Evolutionary conservation across 116 monocot genomes (phyloP), one percentile per base, ranked within the genome.

Genomic region (Iris pallida): DNA sequence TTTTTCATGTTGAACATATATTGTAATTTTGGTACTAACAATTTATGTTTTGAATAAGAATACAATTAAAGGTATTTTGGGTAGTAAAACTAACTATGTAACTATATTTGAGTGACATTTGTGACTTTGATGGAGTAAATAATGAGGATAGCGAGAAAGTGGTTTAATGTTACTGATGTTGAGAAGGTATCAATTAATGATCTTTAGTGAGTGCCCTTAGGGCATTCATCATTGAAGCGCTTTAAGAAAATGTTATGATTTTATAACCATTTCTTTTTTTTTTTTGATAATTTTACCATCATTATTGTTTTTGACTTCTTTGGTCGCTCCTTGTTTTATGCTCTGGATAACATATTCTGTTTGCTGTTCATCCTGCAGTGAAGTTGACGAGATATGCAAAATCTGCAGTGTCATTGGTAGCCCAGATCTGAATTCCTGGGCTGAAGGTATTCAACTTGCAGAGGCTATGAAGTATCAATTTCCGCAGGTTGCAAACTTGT

Each of bases 311-410:
- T n/a, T 15, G 14, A 61, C n/a, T n/a, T 61, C 12, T 7, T 4
- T n/a, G 15, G n/a, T 2, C n/a, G 14, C 13, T 43, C 12, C 14
- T 5, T 42, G 42, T 61, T 7, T 15, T 61, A 59, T 60, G 13
- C 61, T 43, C 4, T 61, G 61, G 7, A 43, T 30, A 30, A 30
- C 30, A 30, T 30, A 30, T 30, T 64, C 47, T 64, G 6, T 5
- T 49, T 65, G 15, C 20, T 71, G 44, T 66, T 42, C 5, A 64
- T 45, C 3, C 15, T 78, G 62, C 86, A 91, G 91, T 69, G 95
- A 95, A 70, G 82, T 74, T n/a, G 95, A 95, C 79, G 91, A 95
- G 66, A 88, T 95, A 56, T 66, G 82, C 79, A 95, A 91, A 82
- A 91, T 95, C 44, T 95, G 95, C 71, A 82, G 76, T 72, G 78